phyloP scores from a whole-genome alignment of 1,284 basidiomycete genomes.

The Schizophyllum amplum region DNA sequence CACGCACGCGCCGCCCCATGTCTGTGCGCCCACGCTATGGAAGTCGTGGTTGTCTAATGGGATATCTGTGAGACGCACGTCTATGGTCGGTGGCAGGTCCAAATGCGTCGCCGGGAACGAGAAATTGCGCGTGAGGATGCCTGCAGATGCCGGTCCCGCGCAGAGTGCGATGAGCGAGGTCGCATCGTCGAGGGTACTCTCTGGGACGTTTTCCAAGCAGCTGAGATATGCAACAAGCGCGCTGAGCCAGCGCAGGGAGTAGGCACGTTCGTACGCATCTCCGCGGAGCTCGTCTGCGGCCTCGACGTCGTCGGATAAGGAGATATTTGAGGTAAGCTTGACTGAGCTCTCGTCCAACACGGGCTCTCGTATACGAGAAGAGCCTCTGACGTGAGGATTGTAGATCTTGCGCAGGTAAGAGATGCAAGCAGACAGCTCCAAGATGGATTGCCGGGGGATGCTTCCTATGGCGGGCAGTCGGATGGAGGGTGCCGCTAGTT shows the following conservation, averaged over 20 bases:
- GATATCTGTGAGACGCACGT: slow-evolving; percentile 61
- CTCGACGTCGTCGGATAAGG: background rate
- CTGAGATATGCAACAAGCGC: slow-evolving; percentile 35
- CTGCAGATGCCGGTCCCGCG: slow-evolving; percentile 50
- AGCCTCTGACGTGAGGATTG: slow-evolving; percentile 9
- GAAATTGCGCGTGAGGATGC: slow-evolving; percentile 30
- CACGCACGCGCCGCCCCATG: slow-evolving; percentile 84
- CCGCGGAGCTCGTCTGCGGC: slow-evolving; percentile 21
- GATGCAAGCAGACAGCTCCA: slow-evolving; percentile 3
- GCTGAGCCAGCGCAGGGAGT: slow-evolving; percentile 66
- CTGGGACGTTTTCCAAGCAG: slow-evolving; percentile 9
- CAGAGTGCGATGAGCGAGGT: slow-evolving; percentile 59
- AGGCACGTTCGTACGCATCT: slow-evolving; percentile 62
- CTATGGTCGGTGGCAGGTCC: slow-evolving; percentile 8
- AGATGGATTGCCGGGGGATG: too few relatives aligned
- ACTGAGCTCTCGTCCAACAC: background rate
- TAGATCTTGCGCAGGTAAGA: slow-evolving; percentile 7
- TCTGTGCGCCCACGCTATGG: slow-evolving; percentile 78
- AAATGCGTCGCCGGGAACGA: slow-evolving; percentile 16
- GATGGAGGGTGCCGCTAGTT: too few relatives aligned
- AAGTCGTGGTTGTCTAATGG: slow-evolving; percentile 72
- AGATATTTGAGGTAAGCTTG: background rate
- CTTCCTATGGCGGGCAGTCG: too few relatives aligned
- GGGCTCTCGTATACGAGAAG: slow-evolving; percentile 1
- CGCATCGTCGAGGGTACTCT: slow-evolving; percentile 34